phyloP scores from a whole-genome alignment of 2,329 filamentous ascomycete species.

The Lasiodiplodia hormozganensis region DNA sequence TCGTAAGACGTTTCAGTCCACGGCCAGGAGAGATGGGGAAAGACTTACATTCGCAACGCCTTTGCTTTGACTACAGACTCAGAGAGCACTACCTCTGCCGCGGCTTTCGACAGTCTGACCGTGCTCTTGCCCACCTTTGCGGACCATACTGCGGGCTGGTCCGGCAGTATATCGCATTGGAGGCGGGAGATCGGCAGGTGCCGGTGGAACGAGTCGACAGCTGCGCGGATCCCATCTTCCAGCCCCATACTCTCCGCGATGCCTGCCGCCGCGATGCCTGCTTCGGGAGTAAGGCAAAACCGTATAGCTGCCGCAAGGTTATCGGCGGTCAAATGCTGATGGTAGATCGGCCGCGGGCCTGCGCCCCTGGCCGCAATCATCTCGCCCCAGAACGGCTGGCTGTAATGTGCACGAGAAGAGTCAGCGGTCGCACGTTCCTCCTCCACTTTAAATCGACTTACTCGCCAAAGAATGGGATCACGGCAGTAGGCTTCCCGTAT shows the following conservation, averaged over 20 bases:
- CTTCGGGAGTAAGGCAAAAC: conserved; percentile 51
- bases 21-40: too few species aligned
- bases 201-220: conserved; percentile 57
- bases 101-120: not conserved
- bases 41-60: conserved; percentile 70
- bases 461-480: conserved; percentile 66
- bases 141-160: conserved; percentile 73
- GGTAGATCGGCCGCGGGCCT: conserved; percentile 57
- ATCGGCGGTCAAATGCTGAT: conserved; percentile 52
- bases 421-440: too few species aligned
- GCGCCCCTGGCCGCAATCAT: conserved; percentile 59
- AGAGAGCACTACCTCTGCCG: conserved; percentile 31
- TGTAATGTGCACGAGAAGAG: conserved; percentile 2
- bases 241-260: conserved; percentile 51
- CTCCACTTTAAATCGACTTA: too few species aligned
- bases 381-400: conserved; percentile 61
- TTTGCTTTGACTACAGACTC: conserved; percentile 70
- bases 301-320: conserved; percentile 56
- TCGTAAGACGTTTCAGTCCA: not conserved
- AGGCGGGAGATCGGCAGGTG: conserved; percentile 55
- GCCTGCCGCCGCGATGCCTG: conserved; percentile 44
- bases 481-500: conserved; percentile 58
- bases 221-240: conserved; percentile 51
- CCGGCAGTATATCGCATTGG: conserved; percentile 71
- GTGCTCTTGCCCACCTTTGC: conserved; percentile 38